These are phyloP conservation scores for Chaetomium tenue DNA, from an alignment of 495 filamentous ascomycete species.

Conservation along the genomic window DNA sequence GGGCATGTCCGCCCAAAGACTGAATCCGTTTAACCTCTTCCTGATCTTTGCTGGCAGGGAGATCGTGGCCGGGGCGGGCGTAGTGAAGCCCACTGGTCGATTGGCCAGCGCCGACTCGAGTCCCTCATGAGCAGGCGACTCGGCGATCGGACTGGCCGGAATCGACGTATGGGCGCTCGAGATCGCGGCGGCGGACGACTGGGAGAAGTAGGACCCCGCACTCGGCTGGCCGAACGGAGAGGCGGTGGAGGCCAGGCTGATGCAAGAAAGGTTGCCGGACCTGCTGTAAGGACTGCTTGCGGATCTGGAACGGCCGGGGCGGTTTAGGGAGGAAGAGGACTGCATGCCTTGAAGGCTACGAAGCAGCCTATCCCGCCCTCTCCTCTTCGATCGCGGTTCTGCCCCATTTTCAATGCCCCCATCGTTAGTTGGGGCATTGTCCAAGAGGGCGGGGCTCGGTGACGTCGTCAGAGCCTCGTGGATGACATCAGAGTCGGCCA, in stretches of 20 bases:
- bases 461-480: slow-evolving; percentile 11
- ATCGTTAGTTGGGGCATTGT: slow-evolving; percentile 14
- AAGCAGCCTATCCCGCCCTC: slow-evolving; percentile 70
- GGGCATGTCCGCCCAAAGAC: slow-evolving; percentile 80
- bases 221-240: slow-evolving; percentile 51
- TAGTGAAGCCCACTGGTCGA: slow-evolving; percentile 36
- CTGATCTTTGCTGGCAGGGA: slow-evolving; percentile 64
- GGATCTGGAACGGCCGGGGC: slow-evolving; percentile 61
- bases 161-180: slow-evolving; percentile 65
- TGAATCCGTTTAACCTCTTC: slow-evolving; percentile 52
- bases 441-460: slow-evolving; percentile 19
- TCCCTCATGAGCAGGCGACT: slow-evolving; percentile 36
- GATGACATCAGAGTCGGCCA: slow-evolving; percentile 29
- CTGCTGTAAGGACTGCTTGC: slow-evolving; percentile 62
- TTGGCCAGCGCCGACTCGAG: slow-evolving; percentile 38
- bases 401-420: slow-evolving; percentile 22
- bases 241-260: slow-evolving; percentile 66
- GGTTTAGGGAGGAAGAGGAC: slow-evolving; percentile 74
- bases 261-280: slow-evolving; percentile 68
- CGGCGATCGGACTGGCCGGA: slow-evolving; percentile 50
- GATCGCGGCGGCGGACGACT: slow-evolving; percentile 54
- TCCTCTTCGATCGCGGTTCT: slow-evolving; percentile 61
- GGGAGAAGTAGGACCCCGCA: slow-evolving; percentile 59
- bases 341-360: slow-evolving; percentile 84
- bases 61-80: slow-evolving; percentile 48